Base-by-base conservation (phyloP, 2,329 filamentous ascomycete species). In the Calycina marina region DNA sequence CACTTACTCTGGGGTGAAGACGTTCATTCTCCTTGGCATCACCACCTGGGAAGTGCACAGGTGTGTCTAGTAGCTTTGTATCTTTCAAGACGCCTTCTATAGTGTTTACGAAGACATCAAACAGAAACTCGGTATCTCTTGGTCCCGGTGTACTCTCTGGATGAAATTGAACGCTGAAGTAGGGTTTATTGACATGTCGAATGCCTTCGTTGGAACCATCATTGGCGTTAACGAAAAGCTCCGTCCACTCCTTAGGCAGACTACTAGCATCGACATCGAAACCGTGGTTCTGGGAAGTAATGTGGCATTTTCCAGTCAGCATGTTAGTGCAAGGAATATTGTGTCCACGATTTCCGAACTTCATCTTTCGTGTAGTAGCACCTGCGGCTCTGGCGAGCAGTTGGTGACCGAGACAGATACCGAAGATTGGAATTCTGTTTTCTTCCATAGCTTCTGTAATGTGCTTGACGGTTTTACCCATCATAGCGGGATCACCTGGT, bases 101-200 rank as follows among this genome's bases (percentile, higher is more conserved):
- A 13, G 85, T 80, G 59, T 78, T 63, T 53, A 98, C 81, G 63
- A 98, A 98, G 41, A 96, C 84, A 56, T 98, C 86, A 44, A 98
- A 98, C 15, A 98, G 67, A 53, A 82, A 94, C 56, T 98, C 90
- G 16, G 90, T 98, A 54, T 98, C 90, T 20, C 84, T 73, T 31
- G 90, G 90, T 36, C 90, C 90, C 3, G 90, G 90, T 1, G 85
- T 92, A 63, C 86, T 93, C 59, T 98, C 90, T 0, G 90, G 90
- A 53, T 98, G 90, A 62, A 98, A 98, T 55, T 98, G 90, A n/a
- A 96, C 90, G 65, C 85, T 94, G 67, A 98, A 98, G 62, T 88
- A 92, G 31, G 90, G 90, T 51, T 77, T 80, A 55, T 64, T 71
- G 30, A 70, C 62, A 56, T 96, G 85, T 58, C 86, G 78, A 52